Conservation (phyloP, 2,329 filamentous ascomycete genomes). For the Penicillium sp. region DNA sequence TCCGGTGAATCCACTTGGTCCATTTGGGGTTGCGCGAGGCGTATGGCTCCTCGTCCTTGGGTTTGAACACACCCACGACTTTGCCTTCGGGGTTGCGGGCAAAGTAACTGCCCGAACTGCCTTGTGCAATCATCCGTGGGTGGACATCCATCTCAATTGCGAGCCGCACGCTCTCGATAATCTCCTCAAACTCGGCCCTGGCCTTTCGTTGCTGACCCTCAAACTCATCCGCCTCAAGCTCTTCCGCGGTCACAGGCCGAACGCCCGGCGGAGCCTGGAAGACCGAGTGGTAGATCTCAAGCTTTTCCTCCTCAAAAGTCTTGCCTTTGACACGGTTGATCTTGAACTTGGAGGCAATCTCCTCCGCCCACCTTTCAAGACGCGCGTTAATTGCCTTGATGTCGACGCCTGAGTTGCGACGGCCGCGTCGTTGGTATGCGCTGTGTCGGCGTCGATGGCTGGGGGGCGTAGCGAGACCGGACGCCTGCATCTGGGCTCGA, state of each 20-base stretch:
- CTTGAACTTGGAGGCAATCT: conserved; percentile 97
- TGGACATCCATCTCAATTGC: conserved; percentile 91
- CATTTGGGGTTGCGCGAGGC: conserved; percentile 97
- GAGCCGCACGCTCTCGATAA: conserved; percentile 84
- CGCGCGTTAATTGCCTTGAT: conserved; percentile 98
- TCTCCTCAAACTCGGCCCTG: conserved; percentile 78
- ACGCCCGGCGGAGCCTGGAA: conserved; percentile 92
- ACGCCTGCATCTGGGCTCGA: conserved; percentile 54
- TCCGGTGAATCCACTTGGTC: conserved; percentile 99
- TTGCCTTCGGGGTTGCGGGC: conserved; percentile 88
- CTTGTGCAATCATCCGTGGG: conserved; percentile 94
- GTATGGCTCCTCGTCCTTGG: conserved; percentile 98
- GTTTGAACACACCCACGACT: conserved; percentile 97
- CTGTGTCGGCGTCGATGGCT: conserved; percentile 50
- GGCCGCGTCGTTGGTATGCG: conserved; percentile 53
- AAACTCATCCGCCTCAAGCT: conserved; percentile 61
- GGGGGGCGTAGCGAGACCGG: conserved; percentile 40
- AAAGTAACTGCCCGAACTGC: conserved; percentile 98
- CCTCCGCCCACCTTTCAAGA: conserved; percentile 93
- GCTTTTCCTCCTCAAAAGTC: conserved; percentile 74
- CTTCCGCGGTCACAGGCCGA: conserved; percentile 74
- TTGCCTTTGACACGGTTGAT: conserved; percentile 74
- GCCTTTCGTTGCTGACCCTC: conserved; percentile 66
- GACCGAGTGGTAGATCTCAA: conserved; percentile 97
- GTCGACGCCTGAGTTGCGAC: conserved; percentile 85